phyloP scores from a whole-genome alignment of 768 basidiomycete genomes.

The Rhodotorula sphaerocarpa region DNA sequence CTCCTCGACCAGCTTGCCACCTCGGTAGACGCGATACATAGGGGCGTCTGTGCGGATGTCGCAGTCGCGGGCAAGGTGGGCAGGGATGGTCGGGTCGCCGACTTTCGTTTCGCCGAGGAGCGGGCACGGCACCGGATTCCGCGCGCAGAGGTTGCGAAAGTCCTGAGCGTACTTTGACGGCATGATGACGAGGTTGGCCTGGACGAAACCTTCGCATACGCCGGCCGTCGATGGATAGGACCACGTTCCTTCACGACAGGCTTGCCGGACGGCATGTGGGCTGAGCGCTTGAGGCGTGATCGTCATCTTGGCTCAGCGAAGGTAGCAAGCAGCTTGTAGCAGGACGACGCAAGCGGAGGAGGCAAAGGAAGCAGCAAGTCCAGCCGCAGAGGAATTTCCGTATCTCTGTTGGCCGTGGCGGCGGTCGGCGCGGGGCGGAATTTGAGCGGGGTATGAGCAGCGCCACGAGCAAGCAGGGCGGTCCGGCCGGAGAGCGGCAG shows the following conservation, averaged over 20 bases:
- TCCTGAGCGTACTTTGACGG: conserved; percentile 36
- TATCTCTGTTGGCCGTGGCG: too few relatives aligned
- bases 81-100: conserved; percentile 35
- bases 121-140: conserved; percentile 41
- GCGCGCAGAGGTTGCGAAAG: conserved; percentile 39
- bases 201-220: conserved; percentile 27
- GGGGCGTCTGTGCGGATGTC: conserved; percentile 39
- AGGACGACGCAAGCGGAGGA: too few relatives aligned
- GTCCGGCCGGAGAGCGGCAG: too few relatives aligned
- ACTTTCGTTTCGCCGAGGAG: conserved; percentile 38
- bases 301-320: neutral
- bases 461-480: too few relatives aligned
- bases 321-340: too few relatives aligned
- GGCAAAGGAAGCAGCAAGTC: too few relatives aligned
- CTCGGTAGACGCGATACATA: conserved; percentile 29
- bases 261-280: conserved; percentile 14
- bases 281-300: neutral
- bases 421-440: too few relatives aligned
- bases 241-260: conserved; percentile 22
- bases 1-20: conserved; percentile 30
- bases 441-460: too few relatives aligned
- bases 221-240: conserved; percentile 26
- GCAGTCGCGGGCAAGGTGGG: conserved; percentile 31
- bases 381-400: too few relatives aligned
- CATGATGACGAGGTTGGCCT: conserved; percentile 40